Evolutionary conservation across 1,284 basidiomycete species (phyloP).

Genomic region (Cutaneotrichosporon sp.): DNA sequence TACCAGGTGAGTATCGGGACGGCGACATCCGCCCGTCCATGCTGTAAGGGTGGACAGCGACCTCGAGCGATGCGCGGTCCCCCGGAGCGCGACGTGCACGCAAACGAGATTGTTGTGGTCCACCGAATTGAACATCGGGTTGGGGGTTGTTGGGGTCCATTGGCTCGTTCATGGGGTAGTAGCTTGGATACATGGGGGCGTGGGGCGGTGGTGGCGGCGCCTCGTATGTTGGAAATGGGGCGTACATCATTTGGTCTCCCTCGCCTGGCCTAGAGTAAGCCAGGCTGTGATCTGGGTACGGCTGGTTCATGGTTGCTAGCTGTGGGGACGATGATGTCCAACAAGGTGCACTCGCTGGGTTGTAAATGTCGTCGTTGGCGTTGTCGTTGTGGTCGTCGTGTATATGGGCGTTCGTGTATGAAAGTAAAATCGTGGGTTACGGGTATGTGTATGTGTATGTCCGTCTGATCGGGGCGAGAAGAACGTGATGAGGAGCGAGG

Average conservation of each 20-base stretch:
- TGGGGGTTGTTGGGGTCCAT: slow-evolving; percentile 3
- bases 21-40: slow-evolving; percentile 1
- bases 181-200: neutral
- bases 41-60: slow-evolving; percentile 4
- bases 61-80: neutral
- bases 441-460: neutral
- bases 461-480: no score
- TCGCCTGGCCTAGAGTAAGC: neutral
- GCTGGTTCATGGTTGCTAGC: slow-evolving; percentile 6
- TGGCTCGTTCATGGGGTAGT: slow-evolving; percentile 1
- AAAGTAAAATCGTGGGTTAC: no score
- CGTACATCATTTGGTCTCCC: slow-evolving; percentile 1
- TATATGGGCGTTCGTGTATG: no score
- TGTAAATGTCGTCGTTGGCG: no score
- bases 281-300: slow-evolving; percentile 2
- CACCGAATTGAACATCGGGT: slow-evolving; percentile 20
- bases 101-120: slow-evolving; percentile 28
- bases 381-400: no score
- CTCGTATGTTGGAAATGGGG: neutral
- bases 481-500: no score
- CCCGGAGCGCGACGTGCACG: slow-evolving; percentile 12
- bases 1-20: neutral
- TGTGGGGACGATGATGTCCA: neutral
- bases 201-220: neutral
- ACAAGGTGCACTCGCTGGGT: neutral